Conservation (phyloP, 2,329 filamentous ascomycete species). For the Ploettnerulaceae sp. region DNA sequence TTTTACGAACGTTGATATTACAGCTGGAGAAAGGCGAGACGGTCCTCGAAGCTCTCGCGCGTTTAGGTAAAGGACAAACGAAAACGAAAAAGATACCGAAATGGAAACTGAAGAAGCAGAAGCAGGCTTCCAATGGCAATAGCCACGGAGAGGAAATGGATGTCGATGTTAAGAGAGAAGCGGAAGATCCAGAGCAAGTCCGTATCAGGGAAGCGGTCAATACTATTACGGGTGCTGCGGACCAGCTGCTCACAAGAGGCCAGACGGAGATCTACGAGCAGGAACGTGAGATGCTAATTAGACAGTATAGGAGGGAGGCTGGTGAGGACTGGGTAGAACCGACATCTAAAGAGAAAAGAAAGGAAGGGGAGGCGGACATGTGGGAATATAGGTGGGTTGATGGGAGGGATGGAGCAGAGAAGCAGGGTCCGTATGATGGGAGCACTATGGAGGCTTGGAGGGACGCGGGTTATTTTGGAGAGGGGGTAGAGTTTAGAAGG, state of each 20-base stretch:
- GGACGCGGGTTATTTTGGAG: constrained; percentile 86
- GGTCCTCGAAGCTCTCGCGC: constrained; percentile 77
- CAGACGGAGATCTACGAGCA: constrained; percentile 88
- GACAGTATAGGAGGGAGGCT: constrained; percentile 79
- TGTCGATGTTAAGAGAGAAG: constrained; percentile 51
- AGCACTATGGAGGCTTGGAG: constrained; percentile 87
- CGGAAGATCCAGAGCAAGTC: constrained; percentile 63
- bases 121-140: constrained; percentile 35
- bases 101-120: constrained; percentile 67
- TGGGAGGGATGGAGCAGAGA: constrained; percentile 70
- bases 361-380: constrained; percentile 38
- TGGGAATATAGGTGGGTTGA: constrained; percentile 97
- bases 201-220: constrained; percentile 71
- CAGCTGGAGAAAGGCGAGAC: constrained; percentile 78
- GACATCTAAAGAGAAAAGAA: constrained; percentile 32
- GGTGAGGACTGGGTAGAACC: constrained; percentile 76
- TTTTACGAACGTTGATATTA: constrained; percentile 68
- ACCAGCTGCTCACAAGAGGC: constrained; percentile 77
- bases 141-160: constrained; percentile 59
- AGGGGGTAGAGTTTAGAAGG: constrained; percentile 75
- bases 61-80: constrained; percentile 65
- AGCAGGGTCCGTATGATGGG: constrained; percentile 83
- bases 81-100: constrained; percentile 57
- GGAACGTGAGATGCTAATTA: constrained; percentile 75
- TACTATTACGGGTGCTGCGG: constrained; percentile 81